Base-by-base conservation (phyloP, 352 stramenopile species). In the Globisporangium megalacanthum region DNA sequence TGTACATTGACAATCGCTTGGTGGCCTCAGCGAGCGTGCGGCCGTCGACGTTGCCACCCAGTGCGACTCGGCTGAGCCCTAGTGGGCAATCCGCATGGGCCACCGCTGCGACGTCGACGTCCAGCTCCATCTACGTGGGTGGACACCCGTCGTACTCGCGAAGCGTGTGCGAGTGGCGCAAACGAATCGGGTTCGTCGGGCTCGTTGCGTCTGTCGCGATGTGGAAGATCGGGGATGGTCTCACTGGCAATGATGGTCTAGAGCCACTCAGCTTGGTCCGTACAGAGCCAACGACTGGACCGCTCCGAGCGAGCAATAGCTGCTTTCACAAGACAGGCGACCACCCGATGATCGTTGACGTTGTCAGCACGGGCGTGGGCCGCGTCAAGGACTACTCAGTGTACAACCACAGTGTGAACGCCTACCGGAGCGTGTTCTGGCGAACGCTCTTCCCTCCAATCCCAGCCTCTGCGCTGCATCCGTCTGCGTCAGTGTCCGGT, bases 361-460 rank as follows among this genome's bases (percentile, higher is more conserved):
- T 77, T 17, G 33, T 56, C 6, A 66, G 77, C 11, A 56, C 64
- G 1, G 64, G 66, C 22, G 41, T 73, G 41, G 71, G 71, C 0
- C 57, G 39, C 15, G 67, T 73, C 7, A 53, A 60, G 29, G 75
- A 85, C 45, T 61, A 22, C 6, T 85, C 75, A 10, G 64, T 22
- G 11, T 75, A 66, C 48, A 61, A 55, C 4, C 69, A 80, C 20
- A 36, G 53, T 3, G 54, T 87, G 11, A 66, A 67, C 14, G 62
- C 54, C 4, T 73, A 82, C 48, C 61, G 79, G 15, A 88, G 75
- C 46, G 65, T 89, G 0, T 86, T 88, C 20, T 89, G 79, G 79
- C 58, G 79, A 14, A 65, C 61, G 48, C 46, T 54, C 33, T 82
- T 73, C 49, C 78, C 74, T 41, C 64, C 74, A 7, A 69, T 82